phyloP scores from a whole-genome alignment of 805 yeast species.

The Isabelozyma rhagii region DNA sequence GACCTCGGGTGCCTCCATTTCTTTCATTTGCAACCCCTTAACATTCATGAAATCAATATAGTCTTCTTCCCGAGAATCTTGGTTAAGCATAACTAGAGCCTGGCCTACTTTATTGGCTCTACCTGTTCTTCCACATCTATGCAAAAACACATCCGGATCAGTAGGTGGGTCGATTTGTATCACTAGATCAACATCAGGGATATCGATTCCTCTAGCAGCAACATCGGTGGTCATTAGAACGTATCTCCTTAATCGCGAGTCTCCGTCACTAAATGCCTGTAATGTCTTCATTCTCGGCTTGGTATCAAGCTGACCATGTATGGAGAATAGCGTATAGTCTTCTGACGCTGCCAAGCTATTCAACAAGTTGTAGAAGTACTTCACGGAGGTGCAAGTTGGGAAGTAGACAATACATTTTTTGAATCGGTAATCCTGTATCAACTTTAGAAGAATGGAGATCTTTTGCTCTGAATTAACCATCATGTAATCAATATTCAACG shows the following conservation, averaged over 20 bases:
- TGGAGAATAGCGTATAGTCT: slow-evolving; percentile 53
- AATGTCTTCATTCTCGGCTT: slow-evolving; percentile 75
- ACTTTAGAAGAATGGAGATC: slow-evolving; percentile 52
- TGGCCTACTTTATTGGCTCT: slow-evolving; percentile 83
- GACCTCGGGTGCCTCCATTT: slow-evolving; percentile 25
- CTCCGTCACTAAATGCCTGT: slow-evolving; percentile 52
- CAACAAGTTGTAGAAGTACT: slow-evolving; percentile 62
- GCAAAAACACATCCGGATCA: slow-evolving; percentile 87
- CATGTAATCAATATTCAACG: slow-evolving; percentile 61
- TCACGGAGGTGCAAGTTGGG: slow-evolving; percentile 86
- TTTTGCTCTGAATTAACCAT: slow-evolving; percentile 59
- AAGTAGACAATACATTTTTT: slow-evolving; percentile 86
- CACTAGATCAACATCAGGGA: slow-evolving; percentile 91
- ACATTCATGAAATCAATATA: slow-evolving; percentile 79
- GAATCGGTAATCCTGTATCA: slow-evolving; percentile 54
- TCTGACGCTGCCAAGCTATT: slow-evolving; percentile 24
- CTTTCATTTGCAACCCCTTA: slow-evolving; percentile 51
- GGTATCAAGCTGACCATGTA: slow-evolving; percentile 90
- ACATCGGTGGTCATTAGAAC: slow-evolving; percentile 91
- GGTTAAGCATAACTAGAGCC: slow-evolving; percentile 70
- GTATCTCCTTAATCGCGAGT: slow-evolving; percentile 39
- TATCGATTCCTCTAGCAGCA: slow-evolving; percentile 96
- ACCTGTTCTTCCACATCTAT: slow-evolving; percentile 94
- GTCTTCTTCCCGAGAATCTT: slow-evolving; percentile 74
- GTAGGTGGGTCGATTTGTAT: slow-evolving; percentile 95